Percentiles rank a stretch among this genome's conserved stretches.
phyloP scores from a whole-genome alignment of 2,329 filamentous ascomycete genomes.

The Graphium sp. region DNA sequence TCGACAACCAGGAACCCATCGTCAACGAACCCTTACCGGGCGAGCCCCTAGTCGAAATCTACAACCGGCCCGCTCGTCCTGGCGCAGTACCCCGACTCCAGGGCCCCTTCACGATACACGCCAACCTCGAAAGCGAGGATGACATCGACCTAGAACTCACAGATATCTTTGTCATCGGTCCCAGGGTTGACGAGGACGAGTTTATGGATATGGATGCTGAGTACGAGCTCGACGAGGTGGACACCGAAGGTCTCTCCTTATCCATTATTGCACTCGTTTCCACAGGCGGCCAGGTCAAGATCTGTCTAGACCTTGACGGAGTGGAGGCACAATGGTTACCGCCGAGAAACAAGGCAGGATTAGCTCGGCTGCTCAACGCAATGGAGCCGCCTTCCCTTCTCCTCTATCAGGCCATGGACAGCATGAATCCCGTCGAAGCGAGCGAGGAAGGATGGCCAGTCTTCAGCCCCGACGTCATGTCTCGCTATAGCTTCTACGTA shows the following conservation, averaged over 20 bases:
- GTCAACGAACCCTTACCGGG: slow-evolving; percentile 30
- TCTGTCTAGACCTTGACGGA: slow-evolving; percentile 44
- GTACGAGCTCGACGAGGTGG: slow-evolving; percentile 35
- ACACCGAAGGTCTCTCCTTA: slow-evolving; percentile 42
- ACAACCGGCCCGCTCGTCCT: slow-evolving; percentile 36
- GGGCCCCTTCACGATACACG: slow-evolving; percentile 41
- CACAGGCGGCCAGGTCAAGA: slow-evolving; percentile 40
- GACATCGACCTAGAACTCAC: slow-evolving; percentile 38
- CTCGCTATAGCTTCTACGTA: slow-evolving; percentile 45
- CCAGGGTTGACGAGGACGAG: slow-evolving; percentile 41
- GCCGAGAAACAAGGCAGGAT: slow-evolving; percentile 32
- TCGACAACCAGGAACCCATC: slow-evolving; percentile 44
- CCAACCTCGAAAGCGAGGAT: slow-evolving; percentile 37
- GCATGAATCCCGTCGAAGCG: slow-evolving; percentile 35
- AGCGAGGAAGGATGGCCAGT: slow-evolving; percentile 42
- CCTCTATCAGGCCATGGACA: slow-evolving; percentile 46
- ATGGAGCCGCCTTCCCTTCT: slow-evolving; percentile 30
- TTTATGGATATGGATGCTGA: slow-evolving; percentile 48
- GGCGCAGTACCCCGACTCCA: slow-evolving; percentile 42
- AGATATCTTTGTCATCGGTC: slow-evolving; percentile 45
- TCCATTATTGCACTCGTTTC: slow-evolving; percentile 42
- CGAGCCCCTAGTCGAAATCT: slow-evolving; percentile 36
- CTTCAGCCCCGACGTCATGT: slow-evolving; percentile 43
- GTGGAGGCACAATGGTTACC: slow-evolving; percentile 52
- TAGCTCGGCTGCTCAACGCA: slow-evolving; percentile 19